A percentile compares a stretch with the other conserved stretches of the same genome.
Evolutionary conservation across 768 basidiomycete genomes (phyloP).

Genomic region (Pulveroboletus sp.): DNA sequence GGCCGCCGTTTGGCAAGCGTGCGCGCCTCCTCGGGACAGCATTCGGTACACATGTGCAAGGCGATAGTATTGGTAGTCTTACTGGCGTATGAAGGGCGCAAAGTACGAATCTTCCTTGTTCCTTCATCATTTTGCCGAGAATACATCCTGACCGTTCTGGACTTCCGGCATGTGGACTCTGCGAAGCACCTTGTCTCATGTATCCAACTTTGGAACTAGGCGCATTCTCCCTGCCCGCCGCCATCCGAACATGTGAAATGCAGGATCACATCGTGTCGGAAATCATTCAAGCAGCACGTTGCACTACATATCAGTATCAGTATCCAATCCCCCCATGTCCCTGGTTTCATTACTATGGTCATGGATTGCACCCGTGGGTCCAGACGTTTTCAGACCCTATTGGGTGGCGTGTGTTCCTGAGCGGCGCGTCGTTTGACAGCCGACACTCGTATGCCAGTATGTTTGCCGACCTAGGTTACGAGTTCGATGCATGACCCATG

Average conservation of each 20-base stretch:
- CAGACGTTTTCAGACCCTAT: background rate
- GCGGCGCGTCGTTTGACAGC: background rate
- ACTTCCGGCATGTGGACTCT: background rate
- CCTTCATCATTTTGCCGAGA: conserved; percentile 4
- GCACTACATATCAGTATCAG: background rate
- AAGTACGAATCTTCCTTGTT: conserved; percentile 11
- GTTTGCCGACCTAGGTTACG: background rate
- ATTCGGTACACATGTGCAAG: background rate
- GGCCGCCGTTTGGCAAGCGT: background rate
- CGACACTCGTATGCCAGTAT: too few relatives aligned
- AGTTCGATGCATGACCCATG: background rate
- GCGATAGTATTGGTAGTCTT: conserved; percentile 4
- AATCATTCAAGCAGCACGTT: background rate
- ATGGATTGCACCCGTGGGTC: too few relatives aligned
- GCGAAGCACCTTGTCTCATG: background rate
- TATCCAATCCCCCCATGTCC: background rate
- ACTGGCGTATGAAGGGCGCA: conserved; percentile 9
- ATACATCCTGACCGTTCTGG: background rate
- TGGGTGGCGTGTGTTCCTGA: background rate
- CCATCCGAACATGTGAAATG: background rate
- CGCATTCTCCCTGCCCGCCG: background rate
- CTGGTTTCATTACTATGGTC: background rate
- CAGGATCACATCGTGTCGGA: background rate
- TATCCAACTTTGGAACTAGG: background rate
- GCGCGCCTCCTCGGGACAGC: background rate